Evolutionary conservation across 2,329 filamentous ascomycete species (phyloP).

Genomic region (Pseudocercospora fijiensis): DNA sequence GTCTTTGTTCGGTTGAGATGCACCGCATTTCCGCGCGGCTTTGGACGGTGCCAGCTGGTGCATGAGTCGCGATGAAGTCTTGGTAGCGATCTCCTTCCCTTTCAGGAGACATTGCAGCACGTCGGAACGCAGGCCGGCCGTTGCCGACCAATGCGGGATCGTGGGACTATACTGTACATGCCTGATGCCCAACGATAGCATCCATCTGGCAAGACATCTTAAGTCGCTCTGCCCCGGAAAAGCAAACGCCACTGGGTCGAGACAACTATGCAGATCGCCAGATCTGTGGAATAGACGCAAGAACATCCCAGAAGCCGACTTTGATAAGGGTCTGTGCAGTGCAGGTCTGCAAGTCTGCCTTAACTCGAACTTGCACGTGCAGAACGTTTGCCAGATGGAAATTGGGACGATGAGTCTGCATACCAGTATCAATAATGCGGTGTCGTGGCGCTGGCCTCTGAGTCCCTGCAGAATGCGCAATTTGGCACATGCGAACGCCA

Average conservation of each 20-base stretch:
- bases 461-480: constrained; percentile 1
- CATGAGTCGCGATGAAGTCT: background rate
- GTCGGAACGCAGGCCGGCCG: background rate
- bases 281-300: background rate
- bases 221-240: background rate
- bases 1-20: constrained; percentile 1
- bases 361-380: background rate
- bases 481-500: background rate
- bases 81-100: background rate
- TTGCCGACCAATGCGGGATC: background rate
- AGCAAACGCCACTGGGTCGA: background rate
- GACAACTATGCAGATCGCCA: background rate
- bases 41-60: background rate
- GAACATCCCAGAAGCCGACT: background rate
- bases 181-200: background rate
- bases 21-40: background rate
- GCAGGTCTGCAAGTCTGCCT: background rate
- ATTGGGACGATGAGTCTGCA: background rate
- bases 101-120: background rate
- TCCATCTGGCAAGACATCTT: background rate
- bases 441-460: background rate
- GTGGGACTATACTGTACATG: background rate
- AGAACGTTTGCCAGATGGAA: background rate
- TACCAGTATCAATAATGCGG: background rate
- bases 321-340: background rate